A percentile compares a stretch with the other conserved stretches of the same genome.
phyloP scores from a whole-genome alignment of 768 basidiomycete species.

The Lactifluus piperatus region DNA sequence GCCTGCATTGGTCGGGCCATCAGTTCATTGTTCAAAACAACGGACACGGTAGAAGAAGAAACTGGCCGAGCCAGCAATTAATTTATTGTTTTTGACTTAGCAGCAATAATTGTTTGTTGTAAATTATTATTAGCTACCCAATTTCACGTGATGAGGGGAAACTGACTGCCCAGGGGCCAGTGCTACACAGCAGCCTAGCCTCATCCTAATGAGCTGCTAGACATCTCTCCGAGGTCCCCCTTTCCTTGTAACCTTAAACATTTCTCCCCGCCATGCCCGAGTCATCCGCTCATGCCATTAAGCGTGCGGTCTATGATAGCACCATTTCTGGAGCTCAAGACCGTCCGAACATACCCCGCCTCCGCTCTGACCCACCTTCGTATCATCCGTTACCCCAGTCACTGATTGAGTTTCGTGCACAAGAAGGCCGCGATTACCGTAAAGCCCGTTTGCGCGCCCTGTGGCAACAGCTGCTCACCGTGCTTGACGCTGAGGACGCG shows the following conservation, averaged over 20 bases:
- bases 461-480: constrained; percentile 48
- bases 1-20: constrained; percentile 10
- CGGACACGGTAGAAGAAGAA: not conserved
- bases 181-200: no score
- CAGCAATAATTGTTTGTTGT: not conserved
- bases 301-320: constrained; percentile 46
- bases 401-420: constrained; percentile 53
- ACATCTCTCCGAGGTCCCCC: not conserved
- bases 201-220: constrained; percentile 4
- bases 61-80: not conserved
- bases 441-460: constrained; percentile 52
- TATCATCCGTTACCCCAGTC: constrained; percentile 37
- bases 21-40: constrained; percentile 7
- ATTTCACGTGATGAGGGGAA: constrained; percentile 8
- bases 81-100: not conserved
- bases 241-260: constrained; percentile 6
- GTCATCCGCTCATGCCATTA: constrained; percentile 25
- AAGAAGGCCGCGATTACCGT: constrained; percentile 55
- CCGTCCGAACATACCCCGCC: constrained; percentile 48
- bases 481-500: constrained; percentile 23
- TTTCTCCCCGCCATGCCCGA: constrained; percentile 13
- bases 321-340: constrained; percentile 44
- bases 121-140: constrained; percentile 1
- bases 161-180: no score
- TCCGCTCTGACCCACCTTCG: constrained; percentile 44